A percentile compares a stretch with the other conserved stretches of the same genome.
Evolutionary conservation across 306 rosid species (phyloP).

Genomic region (Spatholobus suberectus): DNA sequence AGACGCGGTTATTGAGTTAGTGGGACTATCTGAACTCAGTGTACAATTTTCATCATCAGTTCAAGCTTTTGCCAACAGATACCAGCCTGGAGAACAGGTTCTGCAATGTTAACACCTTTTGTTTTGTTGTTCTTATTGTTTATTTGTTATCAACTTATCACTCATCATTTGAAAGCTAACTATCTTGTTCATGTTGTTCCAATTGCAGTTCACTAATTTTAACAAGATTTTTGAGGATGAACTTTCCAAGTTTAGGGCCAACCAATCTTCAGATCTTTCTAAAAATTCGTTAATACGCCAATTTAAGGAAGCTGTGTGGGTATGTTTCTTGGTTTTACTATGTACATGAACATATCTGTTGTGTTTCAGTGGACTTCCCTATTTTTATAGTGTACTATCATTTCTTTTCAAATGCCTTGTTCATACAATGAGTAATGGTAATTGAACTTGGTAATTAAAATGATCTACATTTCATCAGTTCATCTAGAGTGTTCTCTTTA

Average conservation of each 20-base stretch:
- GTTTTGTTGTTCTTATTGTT: constrained; percentile 31
- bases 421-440: constrained; percentile 20
- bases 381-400: background rate
- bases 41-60: constrained; percentile 64
- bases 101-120: constrained; percentile 19
- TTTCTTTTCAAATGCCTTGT: constrained; percentile 15
- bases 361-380: constrained; percentile 22
- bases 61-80: constrained; percentile 63
- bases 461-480: too few species aligned
- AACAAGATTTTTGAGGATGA: constrained; percentile 70
- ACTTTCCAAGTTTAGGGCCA: constrained; percentile 53
- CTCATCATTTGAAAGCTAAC: constrained; percentile 12
- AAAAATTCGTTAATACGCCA: constrained; percentile 62
- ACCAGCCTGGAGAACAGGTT: constrained; percentile 78
- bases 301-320: constrained; percentile 94
- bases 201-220: constrained; percentile 71
- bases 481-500: constrained; percentile 3
- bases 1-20: constrained; percentile 65
- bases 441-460: too few species aligned
- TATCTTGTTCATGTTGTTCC: constrained; percentile 33
- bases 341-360: background rate
- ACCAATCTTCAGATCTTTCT: constrained; percentile 50
- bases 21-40: constrained; percentile 55
- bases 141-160: background rate
- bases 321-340: constrained; percentile 45